These are phyloP conservation scores for Onygenales sp. DNA, from an alignment of 2,329 filamentous ascomycete genomes.

Conservation along the genomic window DNA sequence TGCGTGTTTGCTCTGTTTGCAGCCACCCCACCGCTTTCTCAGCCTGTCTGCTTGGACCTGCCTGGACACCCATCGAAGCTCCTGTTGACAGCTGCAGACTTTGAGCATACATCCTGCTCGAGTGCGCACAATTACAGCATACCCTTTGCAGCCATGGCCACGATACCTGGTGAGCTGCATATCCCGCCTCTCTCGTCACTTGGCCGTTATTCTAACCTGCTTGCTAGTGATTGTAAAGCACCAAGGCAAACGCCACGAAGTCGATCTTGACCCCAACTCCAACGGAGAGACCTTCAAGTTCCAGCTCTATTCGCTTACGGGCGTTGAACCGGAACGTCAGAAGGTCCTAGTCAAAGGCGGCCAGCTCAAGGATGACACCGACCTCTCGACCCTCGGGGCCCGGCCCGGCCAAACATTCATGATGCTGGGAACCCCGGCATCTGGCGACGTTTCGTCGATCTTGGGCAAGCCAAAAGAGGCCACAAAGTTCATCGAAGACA, in stretches of 20 bases:
- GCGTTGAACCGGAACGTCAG: slow-evolving; percentile 90
- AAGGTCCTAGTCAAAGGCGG: slow-evolving; percentile 92
- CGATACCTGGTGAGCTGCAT: slow-evolving; percentile 42
- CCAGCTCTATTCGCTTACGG: slow-evolving; percentile 89
- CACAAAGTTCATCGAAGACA: slow-evolving; percentile 89
- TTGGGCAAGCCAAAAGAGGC: slow-evolving; percentile 65
- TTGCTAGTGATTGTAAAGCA: slow-evolving; percentile 79
- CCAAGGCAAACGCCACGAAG: slow-evolving; percentile 86
- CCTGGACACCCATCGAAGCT: too few species aligned
- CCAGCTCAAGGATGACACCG: slow-evolving; percentile 90
- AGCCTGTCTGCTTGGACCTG: background rate
- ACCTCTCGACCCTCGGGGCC: slow-evolving; percentile 71
- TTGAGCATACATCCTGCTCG: background rate
- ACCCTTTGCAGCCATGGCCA: slow-evolving; percentile 36
- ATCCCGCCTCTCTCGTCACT: background rate
- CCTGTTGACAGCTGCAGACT: background rate
- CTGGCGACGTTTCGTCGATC: slow-evolving; percentile 48
- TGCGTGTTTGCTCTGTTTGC: slow-evolving; percentile 25
- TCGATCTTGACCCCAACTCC: slow-evolving; percentile 77
- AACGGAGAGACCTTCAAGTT: slow-evolving; percentile 92
- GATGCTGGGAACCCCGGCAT: slow-evolving; percentile 89
- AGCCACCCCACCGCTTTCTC: slow-evolving; percentile 12
- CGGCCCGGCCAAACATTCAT: slow-evolving; percentile 83
- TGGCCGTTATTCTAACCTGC: background rate
- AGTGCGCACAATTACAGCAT: slow-evolving; percentile 6